Percentiles rank a stretch among this genome's conserved stretches.
These are phyloP conservation scores for Salix viminalis DNA, from an alignment of 345 rosid genomes.

Conservation along the genomic window DNA sequence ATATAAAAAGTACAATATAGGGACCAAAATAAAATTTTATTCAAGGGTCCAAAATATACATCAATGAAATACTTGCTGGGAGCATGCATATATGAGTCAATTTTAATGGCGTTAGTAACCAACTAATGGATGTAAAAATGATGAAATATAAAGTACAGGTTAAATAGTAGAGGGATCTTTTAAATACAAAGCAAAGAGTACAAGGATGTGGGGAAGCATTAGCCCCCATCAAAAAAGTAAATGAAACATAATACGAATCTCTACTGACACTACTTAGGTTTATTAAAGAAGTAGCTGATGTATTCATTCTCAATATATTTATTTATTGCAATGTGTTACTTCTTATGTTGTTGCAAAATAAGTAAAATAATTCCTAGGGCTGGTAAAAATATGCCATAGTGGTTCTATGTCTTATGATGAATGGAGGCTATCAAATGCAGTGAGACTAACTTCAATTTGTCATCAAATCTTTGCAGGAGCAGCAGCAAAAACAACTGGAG, in stretches of 20 bases:
- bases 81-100: too few relatives aligned
- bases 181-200: too few relatives aligned
- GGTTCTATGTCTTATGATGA: neutral
- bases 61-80: too few relatives aligned
- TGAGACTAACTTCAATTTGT: conserved; percentile 6
- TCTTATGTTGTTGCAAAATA: neutral
- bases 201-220: too few relatives aligned
- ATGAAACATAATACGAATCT: neutral
- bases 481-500: conserved; percentile 84
- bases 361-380: neutral
- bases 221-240: neutral
- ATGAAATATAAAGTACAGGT: too few relatives aligned
- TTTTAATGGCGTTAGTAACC: too few relatives aligned
- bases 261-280: neutral
- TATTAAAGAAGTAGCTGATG: neutral
- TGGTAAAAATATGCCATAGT: neutral
- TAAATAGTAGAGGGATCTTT: too few relatives aligned
- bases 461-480: conserved; percentile 52
- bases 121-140: too few relatives aligned
- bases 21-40: too few relatives aligned
- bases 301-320: neutral
- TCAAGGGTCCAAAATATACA: too few relatives aligned
- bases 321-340: neutral
- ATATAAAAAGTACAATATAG: too few relatives aligned
- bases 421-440: neutral